These are phyloP conservation scores for Agaricus sinodeliciosus DNA, from an alignment of 768 basidiomycete genomes.

Conservation along the genomic window DNA sequence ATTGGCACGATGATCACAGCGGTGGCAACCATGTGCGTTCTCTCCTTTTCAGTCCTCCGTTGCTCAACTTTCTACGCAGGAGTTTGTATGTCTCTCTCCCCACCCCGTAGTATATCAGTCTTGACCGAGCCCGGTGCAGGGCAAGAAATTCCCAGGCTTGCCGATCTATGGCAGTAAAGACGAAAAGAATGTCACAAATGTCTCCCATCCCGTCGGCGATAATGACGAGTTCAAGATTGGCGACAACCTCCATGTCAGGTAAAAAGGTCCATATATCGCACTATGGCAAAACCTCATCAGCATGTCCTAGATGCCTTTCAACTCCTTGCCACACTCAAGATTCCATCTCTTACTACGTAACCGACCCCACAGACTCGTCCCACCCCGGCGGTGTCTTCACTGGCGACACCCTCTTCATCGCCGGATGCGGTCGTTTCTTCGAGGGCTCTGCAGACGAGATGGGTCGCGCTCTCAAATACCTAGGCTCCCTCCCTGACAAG, in stretches of 20 bases:
- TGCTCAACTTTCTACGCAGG: neutral
- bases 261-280: constrained; percentile 7
- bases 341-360: constrained; percentile 87
- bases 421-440: constrained; percentile 92
- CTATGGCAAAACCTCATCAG: neutral
- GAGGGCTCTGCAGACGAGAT: constrained; percentile 80
- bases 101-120: neutral
- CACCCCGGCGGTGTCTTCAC: constrained; percentile 84
- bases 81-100: neutral
- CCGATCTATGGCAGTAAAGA: constrained; percentile 77
- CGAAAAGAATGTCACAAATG: constrained; percentile 44
- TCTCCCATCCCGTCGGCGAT: constrained; percentile 75
- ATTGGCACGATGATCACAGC: constrained; percentile 87
- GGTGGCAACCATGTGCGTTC: constrained; percentile 76
- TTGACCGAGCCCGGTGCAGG: constrained; percentile 21
- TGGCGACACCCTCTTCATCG: constrained; percentile 88
- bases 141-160: constrained; percentile 35
- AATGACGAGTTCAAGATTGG: constrained; percentile 75
- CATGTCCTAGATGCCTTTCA: constrained; percentile 56
- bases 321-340: constrained; percentile 96
- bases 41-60: neutral
- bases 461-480: constrained; percentile 64
- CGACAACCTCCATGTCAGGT: constrained; percentile 56
- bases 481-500: constrained; percentile 68
- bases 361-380: constrained; percentile 35